Evolutionary conservation across 2,329 filamentous ascomycete species (phyloP).

Genomic region (Pseudogymnoascus sp.): DNA sequence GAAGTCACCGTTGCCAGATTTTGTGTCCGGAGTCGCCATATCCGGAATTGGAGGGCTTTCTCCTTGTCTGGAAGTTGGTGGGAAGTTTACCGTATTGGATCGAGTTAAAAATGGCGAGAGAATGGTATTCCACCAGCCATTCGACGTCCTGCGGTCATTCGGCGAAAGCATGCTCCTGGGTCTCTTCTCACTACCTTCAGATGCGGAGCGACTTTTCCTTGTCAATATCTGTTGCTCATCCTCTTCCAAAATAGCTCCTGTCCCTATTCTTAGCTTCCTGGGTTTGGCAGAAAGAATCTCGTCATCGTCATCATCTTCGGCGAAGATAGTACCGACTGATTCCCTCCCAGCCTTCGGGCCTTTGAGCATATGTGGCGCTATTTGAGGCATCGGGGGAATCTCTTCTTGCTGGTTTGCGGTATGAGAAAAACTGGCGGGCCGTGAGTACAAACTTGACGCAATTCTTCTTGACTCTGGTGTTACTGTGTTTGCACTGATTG

Average conservation of each 20-base stretch:
- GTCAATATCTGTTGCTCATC: slow-evolving; percentile 42
- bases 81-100: slow-evolving; percentile 24
- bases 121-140: slow-evolving; percentile 72
- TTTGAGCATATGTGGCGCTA: slow-evolving; percentile 34
- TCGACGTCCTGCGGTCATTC: slow-evolving; percentile 40
- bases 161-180: slow-evolving; percentile 17
- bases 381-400: slow-evolving; percentile 51
- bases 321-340: slow-evolving; percentile 23
- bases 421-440: slow-evolving; percentile 34
- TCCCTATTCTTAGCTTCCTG: slow-evolving; percentile 24
- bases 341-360: slow-evolving; percentile 20
- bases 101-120: slow-evolving; percentile 55
- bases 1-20: slow-evolving; percentile 17
- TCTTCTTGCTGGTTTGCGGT: slow-evolving; percentile 22
- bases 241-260: slow-evolving; percentile 63
- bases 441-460: slow-evolving; percentile 44
- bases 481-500: slow-evolving; percentile 15
- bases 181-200: neutral
- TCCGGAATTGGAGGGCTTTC: slow-evolving; percentile 21
- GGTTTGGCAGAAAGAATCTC: slow-evolving; percentile 2
- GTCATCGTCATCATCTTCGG: slow-evolving; percentile 17
- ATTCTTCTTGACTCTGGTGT: slow-evolving; percentile 13
- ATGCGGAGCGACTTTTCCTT: neutral
- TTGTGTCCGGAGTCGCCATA: slow-evolving; percentile 24
- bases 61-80: neutral